A percentile compares a stretch with the other conserved stretches of the same genome.
Evolutionary conservation across 495 filamentous ascomycete genomes (phyloP).

Genomic region (Daldinia grandis): DNA sequence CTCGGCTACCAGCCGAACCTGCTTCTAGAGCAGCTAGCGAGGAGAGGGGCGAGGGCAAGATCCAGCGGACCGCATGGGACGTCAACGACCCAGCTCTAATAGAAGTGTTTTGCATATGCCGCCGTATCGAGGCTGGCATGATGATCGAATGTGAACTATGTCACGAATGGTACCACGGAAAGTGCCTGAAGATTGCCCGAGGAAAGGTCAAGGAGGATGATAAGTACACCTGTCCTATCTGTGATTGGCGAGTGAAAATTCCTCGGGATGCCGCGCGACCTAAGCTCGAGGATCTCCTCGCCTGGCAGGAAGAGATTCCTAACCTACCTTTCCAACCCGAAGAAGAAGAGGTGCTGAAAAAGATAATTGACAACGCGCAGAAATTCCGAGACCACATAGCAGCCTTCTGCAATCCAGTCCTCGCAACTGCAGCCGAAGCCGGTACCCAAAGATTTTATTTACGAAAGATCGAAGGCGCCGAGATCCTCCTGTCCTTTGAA

Average conservation of each 20-base stretch:
- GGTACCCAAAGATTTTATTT: conserved; percentile 95
- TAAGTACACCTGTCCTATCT: conserved; percentile 98
- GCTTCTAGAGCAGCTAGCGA: conserved; percentile 83
- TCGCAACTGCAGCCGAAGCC: conserved; percentile 84
- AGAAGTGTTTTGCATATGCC: conserved; percentile 98
- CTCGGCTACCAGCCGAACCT: conserved; percentile 89
- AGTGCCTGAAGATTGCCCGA: conserved; percentile 96
- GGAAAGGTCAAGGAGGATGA: conserved; percentile 98
- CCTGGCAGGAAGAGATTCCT: conserved; percentile 88
- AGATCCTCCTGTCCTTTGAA: conserved; percentile 90
- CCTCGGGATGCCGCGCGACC: conserved; percentile 97
- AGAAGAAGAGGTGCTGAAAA: conserved; percentile 83
- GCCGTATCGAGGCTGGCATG: conserved; percentile 91
- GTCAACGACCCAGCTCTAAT: conserved; percentile 57
- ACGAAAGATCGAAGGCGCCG: conserved; percentile 97
- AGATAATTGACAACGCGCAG: conserved; percentile 83
- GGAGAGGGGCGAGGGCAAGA: conserved; percentile 57
- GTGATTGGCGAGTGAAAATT: conserved; percentile 97
- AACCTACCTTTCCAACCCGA: conserved; percentile 93
- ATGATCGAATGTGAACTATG: conserved; percentile 99
- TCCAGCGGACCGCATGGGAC: conserved; percentile 53
- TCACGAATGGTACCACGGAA: conserved; percentile 99
- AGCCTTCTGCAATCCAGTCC: conserved; percentile 78
- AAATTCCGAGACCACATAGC: conserved; percentile 86
- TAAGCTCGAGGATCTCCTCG: conserved; percentile 88